Percentiles rank a stretch among this genome's conserved stretches.
Conservation (phyloP, 1,139 yeast species). For the Pichia terricola region DNA sequence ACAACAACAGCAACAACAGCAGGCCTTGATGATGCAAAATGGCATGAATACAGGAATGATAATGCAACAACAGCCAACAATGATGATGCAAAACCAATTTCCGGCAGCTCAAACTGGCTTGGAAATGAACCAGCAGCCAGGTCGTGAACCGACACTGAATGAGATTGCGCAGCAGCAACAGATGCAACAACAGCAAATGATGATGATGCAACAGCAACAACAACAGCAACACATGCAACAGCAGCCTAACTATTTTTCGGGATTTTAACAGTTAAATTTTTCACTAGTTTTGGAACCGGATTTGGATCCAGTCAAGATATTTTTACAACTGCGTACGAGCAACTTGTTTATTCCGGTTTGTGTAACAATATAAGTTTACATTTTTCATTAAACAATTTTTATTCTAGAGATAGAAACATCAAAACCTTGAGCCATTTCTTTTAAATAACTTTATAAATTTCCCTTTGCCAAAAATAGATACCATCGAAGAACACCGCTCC, state of each 20-base stretch:
- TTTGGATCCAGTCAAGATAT: no score
- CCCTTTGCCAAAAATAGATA: slow-evolving; percentile 60
- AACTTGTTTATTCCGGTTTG: no score
- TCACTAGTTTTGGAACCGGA: no score
- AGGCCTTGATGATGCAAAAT: not conserved
- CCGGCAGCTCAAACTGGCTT: not conserved
- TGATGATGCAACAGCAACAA: slow-evolving; percentile 4
- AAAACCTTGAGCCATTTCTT: no score
- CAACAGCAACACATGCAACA: slow-evolving; percentile 3
- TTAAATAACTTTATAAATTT: slow-evolving; percentile 16
- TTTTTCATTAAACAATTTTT: no score
- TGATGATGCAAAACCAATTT: slow-evolving; percentile 12
- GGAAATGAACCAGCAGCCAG: not conserved
- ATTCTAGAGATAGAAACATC: no score
- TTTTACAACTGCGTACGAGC: no score
- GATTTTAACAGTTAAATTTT: slow-evolving; percentile 10
- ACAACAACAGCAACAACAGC: not conserved
- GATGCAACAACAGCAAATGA: slow-evolving; percentile 8
- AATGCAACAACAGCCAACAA: slow-evolving; percentile 19
- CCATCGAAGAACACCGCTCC: slow-evolving; percentile 80
- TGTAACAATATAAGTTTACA: no score
- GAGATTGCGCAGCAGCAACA: slow-evolving; percentile 18
- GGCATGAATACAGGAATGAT: slow-evolving; percentile 12
- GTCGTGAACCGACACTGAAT: not conserved
- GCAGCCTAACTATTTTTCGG: slow-evolving; percentile 14